phyloP scores from a whole-genome alignment of 2,329 filamentous ascomycete species.

The Davidsoniella virescens region DNA sequence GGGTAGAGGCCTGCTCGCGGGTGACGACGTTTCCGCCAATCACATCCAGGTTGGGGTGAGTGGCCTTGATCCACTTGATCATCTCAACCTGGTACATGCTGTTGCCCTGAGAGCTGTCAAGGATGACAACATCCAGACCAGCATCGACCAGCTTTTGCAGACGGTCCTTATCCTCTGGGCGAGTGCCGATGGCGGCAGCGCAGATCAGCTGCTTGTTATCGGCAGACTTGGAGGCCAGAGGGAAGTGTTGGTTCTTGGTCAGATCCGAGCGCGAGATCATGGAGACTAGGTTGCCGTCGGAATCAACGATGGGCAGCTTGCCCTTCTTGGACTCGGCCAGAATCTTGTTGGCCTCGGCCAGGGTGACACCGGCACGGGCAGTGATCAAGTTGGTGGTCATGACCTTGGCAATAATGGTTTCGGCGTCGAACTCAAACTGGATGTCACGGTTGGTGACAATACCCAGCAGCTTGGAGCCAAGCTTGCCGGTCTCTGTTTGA shows the following conservation, averaged over 20 bases:
- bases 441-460: constrained; percentile 98
- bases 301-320: constrained; percentile 85
- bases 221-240: constrained; percentile 86
- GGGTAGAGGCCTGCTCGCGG: constrained; percentile 77
- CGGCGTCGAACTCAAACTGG: constrained; percentile 72
- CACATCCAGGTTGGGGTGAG: constrained; percentile 74
- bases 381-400: constrained; percentile 95
- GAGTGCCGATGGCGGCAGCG: constrained; percentile 87
- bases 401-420: constrained; percentile 64
- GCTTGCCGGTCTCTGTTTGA: constrained; percentile 63
- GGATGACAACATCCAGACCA: constrained; percentile 83
- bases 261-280: constrained; percentile 88
- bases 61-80: constrained; percentile 88
- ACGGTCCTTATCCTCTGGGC: constrained; percentile 78
- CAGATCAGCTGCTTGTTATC: constrained; percentile 96
- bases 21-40: constrained; percentile 98
- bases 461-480: constrained; percentile 89
- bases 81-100: constrained; percentile 98
- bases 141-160: constrained; percentile 82
- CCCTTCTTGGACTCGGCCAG: constrained; percentile 95
- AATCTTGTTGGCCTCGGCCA: constrained; percentile 81
- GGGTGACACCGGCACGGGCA: constrained; percentile 63
- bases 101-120: constrained; percentile 96
- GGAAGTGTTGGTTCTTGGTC: constrained; percentile 97
- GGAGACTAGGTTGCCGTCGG: constrained; percentile 69